Evolutionary conservation across 352 stramenopile species (phyloP), one percentile per base, ranked within the genome.

Genomic region (Globisporangium cylindrosporum): DNA sequence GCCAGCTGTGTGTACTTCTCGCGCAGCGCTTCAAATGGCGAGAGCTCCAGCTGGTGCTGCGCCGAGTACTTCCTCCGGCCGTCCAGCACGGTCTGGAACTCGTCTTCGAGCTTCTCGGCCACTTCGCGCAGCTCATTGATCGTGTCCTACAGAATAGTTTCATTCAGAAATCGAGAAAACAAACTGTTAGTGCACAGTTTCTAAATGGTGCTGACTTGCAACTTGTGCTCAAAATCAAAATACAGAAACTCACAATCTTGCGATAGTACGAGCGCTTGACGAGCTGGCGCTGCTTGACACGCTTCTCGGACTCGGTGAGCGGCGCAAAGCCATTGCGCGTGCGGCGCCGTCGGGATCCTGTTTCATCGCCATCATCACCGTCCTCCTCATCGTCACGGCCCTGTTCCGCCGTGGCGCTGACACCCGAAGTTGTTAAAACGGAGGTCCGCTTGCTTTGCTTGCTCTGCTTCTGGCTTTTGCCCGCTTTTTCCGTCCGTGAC

Each of bases 201-300:
- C 18, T 22, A 51, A 51, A 58, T 32, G 5, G 4, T 2, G 20
- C 14, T 10, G 36, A 14, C 24, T 29, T 18, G 1, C 6, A 18
- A 27, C 20, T 9, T 10, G 48, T 29, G 49, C n/a, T n/a, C 8
- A 43, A 48, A 51, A n/a, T 25, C 9, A 36, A 22, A 25, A 62
- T 7, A 51, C 9, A 51, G 43, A 69, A 14, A 84, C 79, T 41
- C 68, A 88, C 79, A 60, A 91, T 86, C 69, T 91, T 91, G 62
- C 83, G 81, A 72, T 91, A 90, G 73, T 91, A 91, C 38, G 81
- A 91, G 12, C 73, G 73, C 59, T 89, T 89, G 54, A 91, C 83
- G 48, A 91, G 75, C 74, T 83, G 71, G 43, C 83, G 76, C 70
- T 91, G 83, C 73, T 90, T 89, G 46, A 83, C 76, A 64, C 81